Conservation (phyloP, 2,329 filamentous ascomycete genomes). For the Ophiostoma sp. region DNA sequence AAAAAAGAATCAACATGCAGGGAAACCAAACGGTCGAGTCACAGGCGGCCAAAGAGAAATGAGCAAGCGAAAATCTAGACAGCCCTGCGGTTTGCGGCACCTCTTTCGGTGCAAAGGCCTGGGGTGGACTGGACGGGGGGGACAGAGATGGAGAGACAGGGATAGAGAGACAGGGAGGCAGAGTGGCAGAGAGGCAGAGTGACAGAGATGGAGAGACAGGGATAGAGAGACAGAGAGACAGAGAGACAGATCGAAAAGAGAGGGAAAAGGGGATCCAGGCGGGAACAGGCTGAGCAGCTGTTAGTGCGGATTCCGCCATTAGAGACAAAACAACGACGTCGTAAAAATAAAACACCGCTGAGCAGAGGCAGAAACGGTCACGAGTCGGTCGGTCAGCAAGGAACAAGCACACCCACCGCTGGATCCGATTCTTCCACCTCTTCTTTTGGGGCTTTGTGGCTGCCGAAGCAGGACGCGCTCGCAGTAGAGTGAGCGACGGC, state of each 20-base stretch:
- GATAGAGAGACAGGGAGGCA: not conserved
- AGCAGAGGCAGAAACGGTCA: not conserved
- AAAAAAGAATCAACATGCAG: not conserved
- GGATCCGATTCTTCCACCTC: not conserved
- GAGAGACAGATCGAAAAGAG: too few relatives aligned
- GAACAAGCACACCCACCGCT: not conserved
- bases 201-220: too few relatives aligned
- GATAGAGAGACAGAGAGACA: not conserved
- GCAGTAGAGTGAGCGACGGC: not conserved
- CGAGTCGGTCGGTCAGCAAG: not conserved
- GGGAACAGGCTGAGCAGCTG: not conserved
- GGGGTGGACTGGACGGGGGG: not conserved
- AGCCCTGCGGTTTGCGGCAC: slow-evolving; percentile 11
- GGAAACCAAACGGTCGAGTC: slow-evolving; percentile 4
- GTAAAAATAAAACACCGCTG: not conserved
- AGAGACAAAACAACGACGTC: not conserved
- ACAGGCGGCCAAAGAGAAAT: slow-evolving; percentile 9
- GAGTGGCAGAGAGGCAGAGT: not conserved
- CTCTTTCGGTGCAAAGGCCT: not conserved
- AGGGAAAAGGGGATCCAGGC: too few relatives aligned
- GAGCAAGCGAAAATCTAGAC: slow-evolving; percentile 13
- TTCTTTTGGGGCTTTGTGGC: not conserved
- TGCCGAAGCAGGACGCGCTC: not conserved
- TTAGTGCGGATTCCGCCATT: slow-evolving; percentile 11
- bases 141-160: not conserved